Evolutionary conservation across 192 early-diverging fungal species (phyloP), one percentile per base, ranked within the genome.

Genomic region (Coemansia sp.): DNA sequence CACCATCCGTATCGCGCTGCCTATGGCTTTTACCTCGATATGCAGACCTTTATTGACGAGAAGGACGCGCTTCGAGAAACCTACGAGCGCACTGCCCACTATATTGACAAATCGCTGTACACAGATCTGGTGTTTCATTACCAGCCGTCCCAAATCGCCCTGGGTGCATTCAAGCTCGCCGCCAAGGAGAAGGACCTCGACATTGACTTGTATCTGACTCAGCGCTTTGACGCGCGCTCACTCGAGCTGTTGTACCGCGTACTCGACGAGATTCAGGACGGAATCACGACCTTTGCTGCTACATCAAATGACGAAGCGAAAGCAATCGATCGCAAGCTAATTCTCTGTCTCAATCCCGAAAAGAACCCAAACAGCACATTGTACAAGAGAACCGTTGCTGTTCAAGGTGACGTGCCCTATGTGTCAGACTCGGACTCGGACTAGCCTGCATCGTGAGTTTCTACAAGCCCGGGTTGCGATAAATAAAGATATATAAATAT

Each of bases 81-180:
- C 5, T 90, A 90, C 57, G 87, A 88, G 18, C 77, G 82, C 52
- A 86, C 88, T 0, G 64, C 83, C 31, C 76, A 79, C 40, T 71
- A 74, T 36, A 90, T 92, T 61, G 82, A 86, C 27, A 81, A 81
- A 27, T 89, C 90, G 5, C 71, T 94, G 22, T 73, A 89, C 47
- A 92, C 92, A 0, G 92, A 94, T 60, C 76, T 90, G n/a, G 85
- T 87, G 34, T 91, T 92, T 66, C 64, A 89, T 39, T 94, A 92
- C 72, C 90, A 91, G 71, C 90, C 92, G 39, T 83, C 91, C 5
- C 92, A 94, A 82, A 89, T 92, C 65, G 91, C 91, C 2, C 60
- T 94, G 66, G 89, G 89, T 5, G 85, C 87, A 16, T 73, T 91
- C 71, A 83, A 85, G 74, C 74, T 92, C 62, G 88, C 92, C 6